Percentiles rank a stretch among this genome's conserved stretches.
Conservation (phyloP, 1,284 basidiomycete species). For the Puccinia horiana region DNA sequence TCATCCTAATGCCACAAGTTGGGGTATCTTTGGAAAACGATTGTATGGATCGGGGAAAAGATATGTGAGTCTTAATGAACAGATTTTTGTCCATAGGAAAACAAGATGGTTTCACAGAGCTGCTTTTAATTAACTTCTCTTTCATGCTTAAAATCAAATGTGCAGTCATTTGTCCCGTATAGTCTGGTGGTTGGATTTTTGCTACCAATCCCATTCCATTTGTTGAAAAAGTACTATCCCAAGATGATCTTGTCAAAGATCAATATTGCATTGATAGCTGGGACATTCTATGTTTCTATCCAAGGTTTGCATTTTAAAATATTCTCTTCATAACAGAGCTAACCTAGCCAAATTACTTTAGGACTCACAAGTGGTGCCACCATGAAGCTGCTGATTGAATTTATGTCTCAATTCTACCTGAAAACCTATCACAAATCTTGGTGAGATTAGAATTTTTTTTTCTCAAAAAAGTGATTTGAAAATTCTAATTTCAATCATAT, state of each 20-base stretch:
- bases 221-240: slow-evolving; percentile 35
- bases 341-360: background rate
- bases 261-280: slow-evolving; percentile 44
- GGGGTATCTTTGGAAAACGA: slow-evolving; percentile 45
- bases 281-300: slow-evolving; percentile 43
- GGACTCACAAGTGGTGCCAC: slow-evolving; percentile 48
- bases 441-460: slow-evolving; percentile 20
- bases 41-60: slow-evolving; percentile 33
- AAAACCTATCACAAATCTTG: slow-evolving; percentile 43
- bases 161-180: slow-evolving; percentile 46
- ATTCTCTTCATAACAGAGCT: background rate
- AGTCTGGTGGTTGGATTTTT: slow-evolving; percentile 37
- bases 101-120: background rate
- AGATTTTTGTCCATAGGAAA: background rate
- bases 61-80: slow-evolving; percentile 35
- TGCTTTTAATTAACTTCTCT: background rate
- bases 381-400: slow-evolving; percentile 35
- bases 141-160: background rate
- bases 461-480: background rate
- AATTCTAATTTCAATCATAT: background rate
- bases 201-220: slow-evolving; percentile 34
- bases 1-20: background rate
- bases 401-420: slow-evolving; percentile 41
- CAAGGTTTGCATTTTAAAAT: slow-evolving; percentile 22
- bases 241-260: slow-evolving; percentile 18